Conservation (phyloP, 1,284 basidiomycete species). For the Leccinum angustisporum region DNA sequence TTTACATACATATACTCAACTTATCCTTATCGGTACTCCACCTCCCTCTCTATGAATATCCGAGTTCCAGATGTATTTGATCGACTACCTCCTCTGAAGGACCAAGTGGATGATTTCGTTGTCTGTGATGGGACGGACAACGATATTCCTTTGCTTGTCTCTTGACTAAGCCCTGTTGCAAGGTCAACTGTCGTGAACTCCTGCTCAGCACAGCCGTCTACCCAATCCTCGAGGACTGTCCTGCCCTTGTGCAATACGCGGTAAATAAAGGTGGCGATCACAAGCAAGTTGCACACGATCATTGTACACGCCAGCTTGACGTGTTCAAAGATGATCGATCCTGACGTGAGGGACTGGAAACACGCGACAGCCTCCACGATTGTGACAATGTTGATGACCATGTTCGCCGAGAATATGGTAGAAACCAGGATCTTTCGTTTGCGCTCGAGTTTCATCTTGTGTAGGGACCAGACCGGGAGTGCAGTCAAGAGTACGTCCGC, state of each 20-base stretch:
- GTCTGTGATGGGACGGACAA: neutral
- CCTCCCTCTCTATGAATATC: neutral
- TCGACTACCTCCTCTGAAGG: neutral
- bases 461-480: conserved; percentile 21
- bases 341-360: conserved; percentile 7
- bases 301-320: conserved; percentile 28
- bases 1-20: neutral
- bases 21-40: neutral
- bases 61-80: neutral
- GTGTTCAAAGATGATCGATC: conserved; percentile 24
- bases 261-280: conserved; percentile 28
- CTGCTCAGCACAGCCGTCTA: neutral
- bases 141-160: neutral
- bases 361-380: conserved; percentile 11
- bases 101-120: conserved; percentile 12
- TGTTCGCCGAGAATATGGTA: conserved; percentile 24
- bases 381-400: conserved; percentile 24
- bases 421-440: conserved; percentile 17
- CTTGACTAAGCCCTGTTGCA: neutral
- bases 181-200: conserved; percentile 20
- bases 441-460: conserved; percentile 11
- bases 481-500: conserved; percentile 20
- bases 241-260: conserved; percentile 14
- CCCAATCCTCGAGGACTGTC: neutral
- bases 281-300: conserved; percentile 30